phyloP scores from a whole-genome alignment of 2,329 filamentous ascomycete species.

The Fusarium camptoceras region DNA sequence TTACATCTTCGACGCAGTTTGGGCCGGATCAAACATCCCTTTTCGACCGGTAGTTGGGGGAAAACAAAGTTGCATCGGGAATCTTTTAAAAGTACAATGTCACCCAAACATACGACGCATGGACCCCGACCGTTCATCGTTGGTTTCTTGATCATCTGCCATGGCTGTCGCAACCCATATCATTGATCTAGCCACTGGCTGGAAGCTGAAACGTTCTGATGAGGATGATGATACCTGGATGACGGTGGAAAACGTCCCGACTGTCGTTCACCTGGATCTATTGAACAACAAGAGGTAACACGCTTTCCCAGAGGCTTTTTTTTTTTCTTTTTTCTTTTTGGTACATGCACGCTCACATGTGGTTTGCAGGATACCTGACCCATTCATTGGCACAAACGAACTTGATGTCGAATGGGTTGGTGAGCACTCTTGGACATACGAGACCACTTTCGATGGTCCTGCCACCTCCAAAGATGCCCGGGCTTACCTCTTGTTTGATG shows the following conservation, averaged over 20 bases:
- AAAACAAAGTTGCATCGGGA: background rate
- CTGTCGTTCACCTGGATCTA: background rate
- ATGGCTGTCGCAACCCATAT: background rate
- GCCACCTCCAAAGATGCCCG: background rate
- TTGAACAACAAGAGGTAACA: background rate
- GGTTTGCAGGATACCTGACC: slow-evolving; percentile 1
- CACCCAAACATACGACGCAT: background rate
- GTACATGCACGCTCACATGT: background rate
- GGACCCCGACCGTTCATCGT: background rate
- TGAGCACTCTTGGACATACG: slow-evolving; percentile 8
- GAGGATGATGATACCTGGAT: background rate
- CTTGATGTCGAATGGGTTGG: slow-evolving; percentile 7
- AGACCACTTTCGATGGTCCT: background rate
- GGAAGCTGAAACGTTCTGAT: background rate
- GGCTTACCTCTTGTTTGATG: background rate
- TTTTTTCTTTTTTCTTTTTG: too few relatives aligned
- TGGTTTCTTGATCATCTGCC: background rate
- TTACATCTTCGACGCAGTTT: background rate
- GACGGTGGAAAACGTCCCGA: background rate
- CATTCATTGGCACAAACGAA: slow-evolving; percentile 2
- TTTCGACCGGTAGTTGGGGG: background rate
- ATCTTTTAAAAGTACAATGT: background rate
- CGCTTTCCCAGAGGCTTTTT: rapidly evolving
- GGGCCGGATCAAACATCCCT: background rate
- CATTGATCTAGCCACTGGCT: background rate